A percentile compares a stretch with the other conserved stretches of the same genome.
Conservation (phyloP, 1,284 basidiomycete genomes). For the Moesziomyces globuligerus region DNA sequence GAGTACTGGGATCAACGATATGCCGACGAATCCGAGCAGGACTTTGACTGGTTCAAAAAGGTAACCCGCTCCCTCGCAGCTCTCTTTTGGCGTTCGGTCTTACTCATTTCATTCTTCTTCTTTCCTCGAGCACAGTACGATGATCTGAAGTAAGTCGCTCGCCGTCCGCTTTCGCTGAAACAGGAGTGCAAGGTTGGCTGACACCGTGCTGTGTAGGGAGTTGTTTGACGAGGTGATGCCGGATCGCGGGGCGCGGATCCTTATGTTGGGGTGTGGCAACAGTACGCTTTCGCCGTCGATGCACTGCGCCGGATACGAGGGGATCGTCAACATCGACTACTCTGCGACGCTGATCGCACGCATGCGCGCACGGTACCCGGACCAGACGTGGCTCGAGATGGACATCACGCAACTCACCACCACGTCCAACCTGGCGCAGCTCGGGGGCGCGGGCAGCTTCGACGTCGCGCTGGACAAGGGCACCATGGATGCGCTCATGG, state of each 20-base stretch:
- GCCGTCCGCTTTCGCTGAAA: no score
- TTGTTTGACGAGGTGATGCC: constrained; percentile 56
- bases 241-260: constrained; percentile 35
- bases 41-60: constrained; percentile 63
- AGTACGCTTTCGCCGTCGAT: constrained; percentile 56
- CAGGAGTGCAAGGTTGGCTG: constrained; percentile 14
- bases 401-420: constrained; percentile 58
- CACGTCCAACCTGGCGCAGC: constrained; percentile 17
- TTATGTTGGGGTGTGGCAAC: constrained; percentile 66
- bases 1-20: constrained; percentile 63
- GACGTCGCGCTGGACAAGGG: constrained; percentile 64
- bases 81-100: no score
- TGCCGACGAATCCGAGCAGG: constrained; percentile 32
- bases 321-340: constrained; percentile 59
- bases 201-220: constrained; percentile 26
- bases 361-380: constrained; percentile 46
- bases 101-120: background rate
- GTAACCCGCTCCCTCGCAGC: constrained; percentile 10
- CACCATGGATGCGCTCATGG: constrained; percentile 66
- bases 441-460: constrained; percentile 48
- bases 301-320: constrained; percentile 48
- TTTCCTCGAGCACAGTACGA: constrained; percentile 1
- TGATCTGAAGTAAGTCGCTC: constrained; percentile 9
- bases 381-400: constrained; percentile 50
- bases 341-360: constrained; percentile 49